Percentiles rank a stretch among this genome's conserved stretches.
Conservation (phyloP, 148 eudicot genomes). For the Fagopyrum esculentum region DNA sequence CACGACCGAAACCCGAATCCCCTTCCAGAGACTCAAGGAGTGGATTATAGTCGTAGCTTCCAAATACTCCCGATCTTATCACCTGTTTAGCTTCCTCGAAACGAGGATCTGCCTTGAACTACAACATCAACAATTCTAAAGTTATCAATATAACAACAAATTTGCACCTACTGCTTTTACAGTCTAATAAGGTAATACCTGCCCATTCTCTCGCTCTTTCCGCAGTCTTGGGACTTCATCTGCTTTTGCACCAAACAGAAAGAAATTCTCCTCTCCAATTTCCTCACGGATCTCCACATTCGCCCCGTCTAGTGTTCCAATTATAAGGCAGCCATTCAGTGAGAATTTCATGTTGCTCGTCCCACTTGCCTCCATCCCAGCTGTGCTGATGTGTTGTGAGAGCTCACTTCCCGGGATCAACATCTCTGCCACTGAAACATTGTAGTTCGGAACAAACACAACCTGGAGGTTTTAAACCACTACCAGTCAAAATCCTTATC, state of each 20-base stretch:
- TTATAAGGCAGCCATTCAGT: conserved; percentile 94
- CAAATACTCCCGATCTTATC: conserved; percentile 90
- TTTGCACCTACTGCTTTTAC: too few species aligned
- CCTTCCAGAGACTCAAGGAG: conserved; percentile 91
- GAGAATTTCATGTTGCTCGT: conserved; percentile 99
- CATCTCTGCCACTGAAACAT: conserved; percentile 94
- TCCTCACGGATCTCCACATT: conserved; percentile 97
- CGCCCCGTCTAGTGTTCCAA: conserved; percentile 96
- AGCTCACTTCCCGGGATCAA: conserved; percentile 98
- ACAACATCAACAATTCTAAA: neutral
- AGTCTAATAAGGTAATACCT: conserved; percentile 30
- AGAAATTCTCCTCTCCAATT: conserved; percentile 85
- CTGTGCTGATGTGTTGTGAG: conserved; percentile 98
- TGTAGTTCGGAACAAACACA: conserved; percentile 92
- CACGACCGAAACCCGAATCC: conserved; percentile 78
- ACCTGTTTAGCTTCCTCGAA: conserved; percentile 88
- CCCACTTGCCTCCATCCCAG: conserved; percentile 99
- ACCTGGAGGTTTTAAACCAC: conserved; percentile 34
- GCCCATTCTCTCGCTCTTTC: conserved; percentile 83
- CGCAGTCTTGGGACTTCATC: conserved; percentile 89
- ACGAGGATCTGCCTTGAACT: conserved; percentile 96
- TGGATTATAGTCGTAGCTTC: conserved; percentile 90
- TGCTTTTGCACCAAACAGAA: conserved; percentile 95
- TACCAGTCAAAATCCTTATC: too few species aligned
- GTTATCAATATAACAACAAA: too few species aligned